Evolutionary conservation across 1,284 basidiomycete species (phyloP), one percentile per base, ranked within the genome.

Genomic region (Boletus sp.): DNA sequence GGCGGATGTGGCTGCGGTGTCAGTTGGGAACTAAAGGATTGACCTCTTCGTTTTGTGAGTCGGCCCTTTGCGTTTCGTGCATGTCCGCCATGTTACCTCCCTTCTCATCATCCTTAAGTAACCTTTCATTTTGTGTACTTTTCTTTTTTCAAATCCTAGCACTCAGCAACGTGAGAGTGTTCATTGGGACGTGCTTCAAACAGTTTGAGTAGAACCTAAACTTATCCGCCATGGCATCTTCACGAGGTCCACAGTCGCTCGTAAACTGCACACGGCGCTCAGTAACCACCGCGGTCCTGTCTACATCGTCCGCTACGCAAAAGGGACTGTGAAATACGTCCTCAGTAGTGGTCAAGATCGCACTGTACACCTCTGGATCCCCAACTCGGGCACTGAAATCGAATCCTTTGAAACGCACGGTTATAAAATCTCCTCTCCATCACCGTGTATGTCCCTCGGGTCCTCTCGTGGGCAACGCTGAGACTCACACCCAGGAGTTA

Each of bases 301-400:
- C 1, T 90, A 96, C 69, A 89, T 94, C 58, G 90, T 87, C 21
- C 83, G 89, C 35, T 97, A 96, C 71, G 89, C 94, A 47, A 93
- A 93, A 73, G 94, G 93, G 4, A 80, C 83, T 2, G 90, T 90
- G 53, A 93, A 92, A 66, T 99, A 99, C 73, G 79, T 95, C 59
- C 82, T 99, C 23, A 91, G 93, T 1, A 97, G 95, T 13, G 95
- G 95, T 21, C 89, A 93, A 72, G 97, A 99, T 77, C 86, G 95
- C 52, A 87, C 89, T 3, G 85, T 99, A 52, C 85, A 91, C 52
- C 85, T 99, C 30, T 98, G 95, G 93, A 99, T 98, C 76, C 91
- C 94, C 1, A 80, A 80, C 55, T 74, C 84, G 21, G 95, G 94
- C 25, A 83, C 87, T n/a, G 88, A 96, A 76, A 92, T 99, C 78